phyloP scores from a whole-genome alignment of 495 filamentous ascomycete genomes.

The Penicillium coffeae region DNA sequence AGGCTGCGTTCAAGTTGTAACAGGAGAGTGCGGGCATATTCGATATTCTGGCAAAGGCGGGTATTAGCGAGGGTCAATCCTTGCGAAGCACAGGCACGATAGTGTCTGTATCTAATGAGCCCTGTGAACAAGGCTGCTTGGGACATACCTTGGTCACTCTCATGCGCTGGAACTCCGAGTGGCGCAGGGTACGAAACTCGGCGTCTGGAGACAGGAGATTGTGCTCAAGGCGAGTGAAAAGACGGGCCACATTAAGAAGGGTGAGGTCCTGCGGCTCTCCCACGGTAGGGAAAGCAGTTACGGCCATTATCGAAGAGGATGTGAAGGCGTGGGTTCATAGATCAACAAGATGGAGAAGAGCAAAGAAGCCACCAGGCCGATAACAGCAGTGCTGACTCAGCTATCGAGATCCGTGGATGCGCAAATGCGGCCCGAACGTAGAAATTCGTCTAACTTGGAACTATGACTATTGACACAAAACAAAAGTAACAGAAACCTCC shows the following conservation, averaged over 20 bases:
- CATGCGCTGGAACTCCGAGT: constrained; percentile 66
- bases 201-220: constrained; percentile 65
- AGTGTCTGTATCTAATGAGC: too few species aligned
- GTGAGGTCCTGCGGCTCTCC: constrained; percentile 35
- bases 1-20: constrained; percentile 72
- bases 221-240: constrained; percentile 70
- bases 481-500: constrained; percentile 2
- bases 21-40: constrained; percentile 73
- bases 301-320: constrained; percentile 23
- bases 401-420: neutral
- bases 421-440: too few species aligned
- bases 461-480: neutral
- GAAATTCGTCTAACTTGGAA: too few species aligned
- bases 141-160: constrained; percentile 48
- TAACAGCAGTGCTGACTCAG: constrained; percentile 5
- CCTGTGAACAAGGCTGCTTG: too few species aligned
- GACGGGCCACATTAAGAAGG: constrained; percentile 61
- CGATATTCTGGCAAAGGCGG: constrained; percentile 79
- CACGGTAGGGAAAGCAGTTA: constrained; percentile 26
- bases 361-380: neutral
- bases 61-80: too few species aligned
- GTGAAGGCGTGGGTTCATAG: neutral
- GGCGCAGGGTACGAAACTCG: constrained; percentile 54
- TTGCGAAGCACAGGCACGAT: neutral
- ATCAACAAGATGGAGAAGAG: neutral